Conservation (phyloP, 192 early-diverging fungal genomes). For the Chytriomyces sp. region DNA sequence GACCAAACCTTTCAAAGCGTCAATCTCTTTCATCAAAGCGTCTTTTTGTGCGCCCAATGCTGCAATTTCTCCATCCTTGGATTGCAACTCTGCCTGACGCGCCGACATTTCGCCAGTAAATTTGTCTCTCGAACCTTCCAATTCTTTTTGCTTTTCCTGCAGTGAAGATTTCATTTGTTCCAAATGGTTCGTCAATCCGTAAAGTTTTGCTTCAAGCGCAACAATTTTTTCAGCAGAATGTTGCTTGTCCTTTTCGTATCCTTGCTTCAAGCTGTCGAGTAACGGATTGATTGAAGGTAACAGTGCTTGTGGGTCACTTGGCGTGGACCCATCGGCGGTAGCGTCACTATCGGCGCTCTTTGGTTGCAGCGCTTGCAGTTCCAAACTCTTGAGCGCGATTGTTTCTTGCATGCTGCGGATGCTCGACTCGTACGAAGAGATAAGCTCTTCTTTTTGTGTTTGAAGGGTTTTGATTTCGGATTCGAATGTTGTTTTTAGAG, state of each 20-base stretch:
- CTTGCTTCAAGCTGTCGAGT: slow-evolving; percentile 20
- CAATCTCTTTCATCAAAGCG: slow-evolving; percentile 5
- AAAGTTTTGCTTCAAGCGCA: slow-evolving; percentile 10
- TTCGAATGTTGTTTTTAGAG: slow-evolving; percentile 9
- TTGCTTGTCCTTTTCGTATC: slow-evolving; percentile 19
- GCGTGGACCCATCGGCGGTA: not conserved
- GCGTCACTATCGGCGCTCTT: not conserved
- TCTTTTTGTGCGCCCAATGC: slow-evolving; percentile 5
- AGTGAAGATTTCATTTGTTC: not conserved
- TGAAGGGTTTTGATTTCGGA: slow-evolving; percentile 3
- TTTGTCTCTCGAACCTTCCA: slow-evolving; percentile 14
- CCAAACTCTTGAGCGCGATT: slow-evolving; percentile 19
- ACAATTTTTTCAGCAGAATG: slow-evolving; percentile 11
- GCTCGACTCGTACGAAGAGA: slow-evolving; percentile 12
- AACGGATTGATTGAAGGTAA: not conserved
- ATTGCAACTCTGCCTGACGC: slow-evolving; percentile 17
- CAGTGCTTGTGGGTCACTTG: not conserved
- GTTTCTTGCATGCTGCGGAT: slow-evolving; percentile 26
- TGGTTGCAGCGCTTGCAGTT: slow-evolving; percentile 24
- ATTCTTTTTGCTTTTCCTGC: slow-evolving; percentile 34
- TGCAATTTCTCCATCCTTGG: slow-evolving; percentile 31
- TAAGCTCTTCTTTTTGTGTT: slow-evolving; percentile 9
- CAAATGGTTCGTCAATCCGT: not conserved
- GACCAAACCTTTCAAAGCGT: not conserved
- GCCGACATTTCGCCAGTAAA: slow-evolving; percentile 20